Base-by-base conservation (phyloP, 2,329 filamentous ascomycete species). In the Alternaria atra region DNA sequence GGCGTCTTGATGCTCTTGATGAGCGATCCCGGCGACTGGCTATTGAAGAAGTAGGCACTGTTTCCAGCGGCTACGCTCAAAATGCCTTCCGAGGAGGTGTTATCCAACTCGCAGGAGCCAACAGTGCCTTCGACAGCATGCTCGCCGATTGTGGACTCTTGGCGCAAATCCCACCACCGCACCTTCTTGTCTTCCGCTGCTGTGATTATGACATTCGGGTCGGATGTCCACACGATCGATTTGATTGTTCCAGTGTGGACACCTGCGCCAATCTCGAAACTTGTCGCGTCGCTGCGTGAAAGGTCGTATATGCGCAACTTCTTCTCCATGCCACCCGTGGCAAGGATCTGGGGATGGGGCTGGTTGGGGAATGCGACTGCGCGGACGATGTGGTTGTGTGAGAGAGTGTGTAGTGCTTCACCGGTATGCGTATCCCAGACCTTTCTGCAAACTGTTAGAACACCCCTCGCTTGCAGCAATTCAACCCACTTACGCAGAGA, bases 381-480 rank as follows among this genome's bases (percentile, higher is more conserved):
- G 65, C 95, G 92, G 63, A 98, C 95, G 67, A 99, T 97, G 79
- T 99, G 95, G 66, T 93, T 89, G 79, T 99, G 95, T 75, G 94
- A 89, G 35, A 99, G 86, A 4, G 92, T 94, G 73, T 91, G 91
- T 42, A 97, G 85, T 50, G 92, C 89, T 81, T 97, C 94, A 71
- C 96, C 96, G 1, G 92, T 95, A 74, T 96, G 92, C 0, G 95
- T 97, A 73, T 99, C 93, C 95, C 96, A 99, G 53, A 99, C 90
- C 80, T 96, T 97, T 50, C 93, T 96, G 40, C 10, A 15, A 17
- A 55, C 15, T 27, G 63, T 82, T 71, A 83, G 75, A 68, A 43
- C 43, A 2, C 4, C 15, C 13, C 3, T 27, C 7, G 2, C 1
- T 15, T 6, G 5, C 29, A 17, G n/a, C 4, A 20, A 10, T 2